Percentiles rank a stretch among this genome's conserved stretches.
Evolutionary conservation across 2,329 filamentous ascomycete genomes (phyloP).

Genomic region (Cordyceps tenuipes): DNA sequence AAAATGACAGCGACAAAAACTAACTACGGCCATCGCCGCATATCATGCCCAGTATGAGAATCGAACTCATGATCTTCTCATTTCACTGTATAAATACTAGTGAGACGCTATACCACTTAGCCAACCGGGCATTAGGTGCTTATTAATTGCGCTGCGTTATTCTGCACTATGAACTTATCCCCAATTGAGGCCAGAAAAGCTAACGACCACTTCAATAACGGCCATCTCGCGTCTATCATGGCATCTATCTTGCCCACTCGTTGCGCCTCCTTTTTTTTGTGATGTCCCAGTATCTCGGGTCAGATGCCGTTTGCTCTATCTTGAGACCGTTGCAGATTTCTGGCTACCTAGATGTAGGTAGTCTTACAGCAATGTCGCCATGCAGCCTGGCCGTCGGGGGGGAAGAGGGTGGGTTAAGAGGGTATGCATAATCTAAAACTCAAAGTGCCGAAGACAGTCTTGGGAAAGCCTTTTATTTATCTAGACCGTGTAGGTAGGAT

Average conservation of each 20-base stretch:
- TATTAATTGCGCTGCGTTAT: not conserved
- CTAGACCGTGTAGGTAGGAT: not conserved
- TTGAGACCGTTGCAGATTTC: not conserved
- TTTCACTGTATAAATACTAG: not conserved
- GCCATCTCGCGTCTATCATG: not conserved
- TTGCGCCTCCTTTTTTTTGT: not conserved
- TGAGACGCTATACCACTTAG: slow-evolving; percentile 2
- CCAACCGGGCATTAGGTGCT: slow-evolving; percentile 7
- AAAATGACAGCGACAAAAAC: not conserved
- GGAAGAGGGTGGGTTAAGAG: not conserved
- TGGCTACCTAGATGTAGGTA: not conserved
- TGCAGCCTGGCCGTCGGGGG: not conserved
- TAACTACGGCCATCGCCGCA: not conserved
- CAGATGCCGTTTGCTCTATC: not conserved
- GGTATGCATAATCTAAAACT: not conserved
- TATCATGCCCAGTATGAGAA: slow-evolving; percentile 10
- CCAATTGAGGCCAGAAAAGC: too few relatives aligned
- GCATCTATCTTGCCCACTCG: not conserved
- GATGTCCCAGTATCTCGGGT: not conserved
- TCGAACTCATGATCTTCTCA: slow-evolving; percentile 12
- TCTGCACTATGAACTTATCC: not conserved
- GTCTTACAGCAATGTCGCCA: not conserved
- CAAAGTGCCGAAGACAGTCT: not conserved
- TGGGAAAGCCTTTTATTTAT: not conserved
- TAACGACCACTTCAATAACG: not conserved